Percentiles rank a stretch among this genome's conserved stretches.
These are phyloP conservation scores for Saussurea involucrata DNA, from an alignment of 129 eudicot species.

Conservation along the genomic window DNA sequence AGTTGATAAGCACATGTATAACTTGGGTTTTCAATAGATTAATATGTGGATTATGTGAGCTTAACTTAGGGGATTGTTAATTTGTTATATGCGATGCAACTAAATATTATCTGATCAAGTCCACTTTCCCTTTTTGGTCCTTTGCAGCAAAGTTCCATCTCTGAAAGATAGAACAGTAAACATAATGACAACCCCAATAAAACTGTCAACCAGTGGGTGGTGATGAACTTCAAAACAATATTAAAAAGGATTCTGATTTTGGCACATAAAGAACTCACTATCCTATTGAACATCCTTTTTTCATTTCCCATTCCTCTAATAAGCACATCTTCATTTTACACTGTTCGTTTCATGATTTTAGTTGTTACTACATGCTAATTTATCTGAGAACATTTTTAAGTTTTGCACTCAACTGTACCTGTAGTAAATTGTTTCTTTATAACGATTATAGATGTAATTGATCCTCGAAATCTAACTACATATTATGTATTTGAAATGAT, in stretches of 20 bases:
- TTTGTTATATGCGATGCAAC: not conserved
- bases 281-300: too few relatives aligned
- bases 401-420: not conserved
- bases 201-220: too few relatives aligned
- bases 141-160: too few relatives aligned
- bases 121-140: not conserved
- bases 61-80: not conserved
- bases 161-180: too few relatives aligned
- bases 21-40: not conserved
- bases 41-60: not conserved
- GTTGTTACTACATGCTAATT: not conserved
- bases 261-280: too few relatives aligned
- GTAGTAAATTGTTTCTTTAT: not conserved
- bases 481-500: conserved; percentile 13
- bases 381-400: not conserved
- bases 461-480: conserved; percentile 1
- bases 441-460: not conserved
- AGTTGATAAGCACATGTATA: not conserved
- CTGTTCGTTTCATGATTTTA: conserved; percentile 1
- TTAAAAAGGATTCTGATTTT: too few relatives aligned
- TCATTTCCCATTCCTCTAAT: not conserved
- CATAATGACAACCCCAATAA: too few relatives aligned
- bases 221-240: too few relatives aligned
- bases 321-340: not conserved
- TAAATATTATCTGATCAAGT: not conserved